Base-by-base conservation (phyloP, 2,329 filamentous ascomycete genomes). In the Paracoccidioides lutzii region DNA sequence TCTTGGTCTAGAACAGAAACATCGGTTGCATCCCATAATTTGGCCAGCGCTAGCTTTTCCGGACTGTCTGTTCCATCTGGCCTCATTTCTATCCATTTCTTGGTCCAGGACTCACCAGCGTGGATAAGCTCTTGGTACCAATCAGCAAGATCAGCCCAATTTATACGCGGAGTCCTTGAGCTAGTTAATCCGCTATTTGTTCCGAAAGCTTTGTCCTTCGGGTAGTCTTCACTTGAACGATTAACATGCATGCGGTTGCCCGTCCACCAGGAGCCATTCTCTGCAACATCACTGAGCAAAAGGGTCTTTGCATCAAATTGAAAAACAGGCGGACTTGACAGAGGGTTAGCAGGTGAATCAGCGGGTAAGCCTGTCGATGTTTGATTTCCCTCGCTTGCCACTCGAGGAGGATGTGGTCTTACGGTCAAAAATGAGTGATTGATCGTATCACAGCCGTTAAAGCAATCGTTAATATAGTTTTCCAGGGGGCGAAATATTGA, bases 221-320 rank as follows among this genome's bases (percentile, higher is more conserved):
- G 60, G 54, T 68, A 56, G 5, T 62, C 53, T 46, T 66, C 64
- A 51, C 63, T 61, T 9, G 63, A 61, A 14, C 65, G 65, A 55
- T 66, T 62, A 61, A 66, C 62, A 66, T 71, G 59, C 61, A 65
- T 62, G 63, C 79, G 75, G 51, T 78, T 78, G 1, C 84, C 86
- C 49, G 84, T 83, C 87, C 87, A 91, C 88, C 87, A 91, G 6
- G 80, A 81, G 2, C 86, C 87, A 65, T 93, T 93, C 66, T 93
- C 88, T 0, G 84, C 85, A 61, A 90, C 77, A 63, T 90, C 81
- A 2, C 87, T 87, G 2, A 90, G 69, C 5, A 90, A 74, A 22
- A 91, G 73, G 4, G 86, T 79, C 65, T 90, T 93, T 0, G 85
- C 81, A 66, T 93, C 88, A 22, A 90, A 71, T 52, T 87, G 83